Evolutionary conservation across 1,284 basidiomycete species (phyloP), one percentile per base, ranked within the genome.

Genomic region (Porogramme epimiltina): DNA sequence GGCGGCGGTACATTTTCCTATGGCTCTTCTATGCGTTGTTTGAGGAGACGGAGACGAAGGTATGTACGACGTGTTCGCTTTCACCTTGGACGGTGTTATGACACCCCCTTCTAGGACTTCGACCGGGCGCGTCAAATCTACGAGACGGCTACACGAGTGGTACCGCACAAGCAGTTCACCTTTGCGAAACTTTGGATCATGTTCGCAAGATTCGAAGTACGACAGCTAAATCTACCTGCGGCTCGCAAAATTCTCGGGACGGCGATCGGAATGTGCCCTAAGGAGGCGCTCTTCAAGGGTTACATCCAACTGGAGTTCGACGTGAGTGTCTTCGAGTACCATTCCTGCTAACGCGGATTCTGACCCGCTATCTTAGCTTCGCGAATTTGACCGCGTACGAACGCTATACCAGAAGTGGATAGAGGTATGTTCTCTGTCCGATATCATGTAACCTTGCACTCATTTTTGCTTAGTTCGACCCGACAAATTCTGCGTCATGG

Each of bases 11-110:
- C 70, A 95, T 99, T 58, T 98, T 97, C 78, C 68, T 98, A 22
- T 98, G 95, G 95, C 71, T 98, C 39, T 86, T 95, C 68, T 99
- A 99, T 71, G 95, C 97, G 0, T 73, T 98, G 25, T 99, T 99
- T 62, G 97, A 99, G 71, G 97, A 99, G 73, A 87, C 95, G 41
- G 96, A 98, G 58, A 89, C 89, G 0, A 91, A 92, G 81, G 91
- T 90, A 52, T 26, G 64, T 28, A n/a, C n/a, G 5, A n/a, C 34
- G 13, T 31, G 40, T 10, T 42, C 20, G 11, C 36, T 33, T 22
- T n/a, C 43, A 36, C 26, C 10, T 10, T 47, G 36, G 11, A 49
- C 16, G 18, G 20, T 48, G 4, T 36, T 49, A 8, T 51, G 36
- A 49, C 54, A 45, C 8, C 5, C 3, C 31, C 42, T 52, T 22